These are phyloP conservation scores for Hemerocallis citrina DNA, from an alignment of 106 monocot genomes.

Conservation along the genomic window DNA sequence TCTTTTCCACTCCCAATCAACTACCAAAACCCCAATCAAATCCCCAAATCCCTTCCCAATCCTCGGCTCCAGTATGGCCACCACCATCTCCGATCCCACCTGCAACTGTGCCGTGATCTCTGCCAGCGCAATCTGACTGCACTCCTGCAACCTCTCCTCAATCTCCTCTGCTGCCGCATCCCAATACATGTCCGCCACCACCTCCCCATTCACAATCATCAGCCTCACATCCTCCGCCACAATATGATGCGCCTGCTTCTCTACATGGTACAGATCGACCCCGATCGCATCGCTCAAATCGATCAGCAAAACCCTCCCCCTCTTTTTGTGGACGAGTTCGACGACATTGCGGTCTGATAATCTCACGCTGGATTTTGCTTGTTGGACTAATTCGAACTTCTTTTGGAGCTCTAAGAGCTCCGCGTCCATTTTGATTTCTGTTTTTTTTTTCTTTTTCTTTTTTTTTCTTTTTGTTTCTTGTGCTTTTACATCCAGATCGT, in stretches of 20 bases:
- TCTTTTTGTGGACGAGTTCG: too few species aligned
- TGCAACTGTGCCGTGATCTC: constrained; percentile 84
- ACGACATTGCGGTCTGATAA: too few species aligned
- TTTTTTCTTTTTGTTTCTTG: too few species aligned
- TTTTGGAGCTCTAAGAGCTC: too few species aligned
- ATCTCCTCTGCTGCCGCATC: constrained; percentile 76
- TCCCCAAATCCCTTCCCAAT: too few species aligned
- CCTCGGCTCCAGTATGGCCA: constrained; percentile 63
- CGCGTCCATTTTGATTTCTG: too few species aligned
- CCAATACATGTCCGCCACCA: constrained; percentile 85
- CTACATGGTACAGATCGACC: constrained; percentile 83
- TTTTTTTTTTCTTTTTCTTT: too few species aligned
- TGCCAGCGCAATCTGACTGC: constrained; percentile 81
- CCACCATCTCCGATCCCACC: constrained; percentile 67
- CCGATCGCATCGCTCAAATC: constrained; percentile 83
- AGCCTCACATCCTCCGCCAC: constrained; percentile 40
- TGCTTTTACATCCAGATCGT: too few species aligned
- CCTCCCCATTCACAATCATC: constrained; percentile 83
- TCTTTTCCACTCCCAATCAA: too few species aligned
- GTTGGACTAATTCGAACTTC: too few species aligned
- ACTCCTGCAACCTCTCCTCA: constrained; percentile 88
- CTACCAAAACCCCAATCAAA: too few species aligned
- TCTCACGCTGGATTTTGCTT: too few species aligned
- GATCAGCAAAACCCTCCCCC: constrained; percentile 65
- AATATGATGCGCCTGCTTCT: constrained; percentile 51